Conservation (phyloP, 352 stramenopile genomes). For the Globisporangium alternatum region DNA sequence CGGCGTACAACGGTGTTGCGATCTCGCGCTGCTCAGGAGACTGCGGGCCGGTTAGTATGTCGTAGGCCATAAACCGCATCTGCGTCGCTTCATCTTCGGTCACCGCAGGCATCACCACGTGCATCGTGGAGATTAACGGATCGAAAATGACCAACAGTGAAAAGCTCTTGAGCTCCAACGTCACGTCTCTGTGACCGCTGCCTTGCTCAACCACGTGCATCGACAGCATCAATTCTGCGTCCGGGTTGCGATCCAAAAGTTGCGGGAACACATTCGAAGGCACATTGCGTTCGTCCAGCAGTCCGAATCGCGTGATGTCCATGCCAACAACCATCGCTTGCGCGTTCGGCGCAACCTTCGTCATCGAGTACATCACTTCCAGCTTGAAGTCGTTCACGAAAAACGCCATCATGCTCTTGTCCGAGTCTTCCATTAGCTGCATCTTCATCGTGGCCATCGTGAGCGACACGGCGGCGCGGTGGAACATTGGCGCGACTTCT, state of each 20-base stretch:
- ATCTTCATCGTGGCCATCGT: constrained; percentile 46
- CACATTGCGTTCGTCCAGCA: constrained; percentile 63
- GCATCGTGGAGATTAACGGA: constrained; percentile 50
- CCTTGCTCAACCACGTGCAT: constrained; percentile 46
- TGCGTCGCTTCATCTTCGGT: constrained; percentile 68
- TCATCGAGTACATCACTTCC: constrained; percentile 44
- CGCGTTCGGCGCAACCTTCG: constrained; percentile 30
- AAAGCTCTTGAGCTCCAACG: constrained; percentile 52
- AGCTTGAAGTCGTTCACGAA: constrained; percentile 49
- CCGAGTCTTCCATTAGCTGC: constrained; percentile 45
- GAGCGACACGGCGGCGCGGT: constrained; percentile 54
- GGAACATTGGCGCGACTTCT: constrained; percentile 46
- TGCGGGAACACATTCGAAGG: constrained; percentile 72
- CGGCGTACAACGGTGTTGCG: constrained; percentile 38
- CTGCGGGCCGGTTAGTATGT: constrained; percentile 34
- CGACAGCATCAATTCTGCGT: constrained; percentile 49
- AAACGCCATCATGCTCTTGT: constrained; percentile 51
- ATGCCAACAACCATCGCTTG: constrained; percentile 47
- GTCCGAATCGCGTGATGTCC: constrained; percentile 56
- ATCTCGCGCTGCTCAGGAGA: constrained; percentile 60
- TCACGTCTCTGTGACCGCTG: constrained; percentile 55
- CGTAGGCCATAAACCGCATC: constrained; percentile 66
- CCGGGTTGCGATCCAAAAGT: constrained; percentile 74
- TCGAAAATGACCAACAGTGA: constrained; percentile 77
- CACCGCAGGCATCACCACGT: constrained; percentile 62